A percentile compares a stretch with the other conserved stretches of the same genome.
Conservation (phyloP, 2,329 filamentous ascomycete species). For the Ceratocystis diversiconidia region DNA sequence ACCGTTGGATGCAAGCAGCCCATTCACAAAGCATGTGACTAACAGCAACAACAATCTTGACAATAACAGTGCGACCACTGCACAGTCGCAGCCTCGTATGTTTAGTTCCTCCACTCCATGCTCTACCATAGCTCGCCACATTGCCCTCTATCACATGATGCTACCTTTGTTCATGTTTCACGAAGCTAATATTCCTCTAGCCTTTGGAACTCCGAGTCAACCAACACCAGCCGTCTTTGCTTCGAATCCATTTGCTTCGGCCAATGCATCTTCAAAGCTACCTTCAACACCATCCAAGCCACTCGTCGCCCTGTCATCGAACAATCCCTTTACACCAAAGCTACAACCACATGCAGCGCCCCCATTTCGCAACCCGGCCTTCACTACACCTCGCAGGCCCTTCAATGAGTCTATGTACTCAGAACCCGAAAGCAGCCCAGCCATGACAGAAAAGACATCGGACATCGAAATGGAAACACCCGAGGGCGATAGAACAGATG, state of each 20-base stretch:
- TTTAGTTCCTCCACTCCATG: background rate
- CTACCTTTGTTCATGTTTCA: too few relatives aligned
- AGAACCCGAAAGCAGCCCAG: conserved; percentile 48
- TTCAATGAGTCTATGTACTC: conserved; percentile 40
- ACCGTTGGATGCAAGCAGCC: conserved; percentile 46
- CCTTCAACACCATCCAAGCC: conserved; percentile 30
- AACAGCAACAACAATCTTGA: conserved; percentile 22
- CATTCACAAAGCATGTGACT: conserved; percentile 31
- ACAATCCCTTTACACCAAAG: background rate
- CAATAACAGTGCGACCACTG: background rate
- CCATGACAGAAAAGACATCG: conserved; percentile 41
- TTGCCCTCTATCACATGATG: too few relatives aligned
- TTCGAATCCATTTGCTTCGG: conserved; percentile 27
- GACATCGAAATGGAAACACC: conserved; percentile 28
- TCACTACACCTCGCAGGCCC: conserved; percentile 47
- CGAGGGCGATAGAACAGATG: conserved; percentile 15
- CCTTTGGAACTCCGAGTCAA: conserved; percentile 1
- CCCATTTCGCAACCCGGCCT: conserved; percentile 48
- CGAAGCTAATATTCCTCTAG: background rate
- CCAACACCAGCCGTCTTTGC: conserved; percentile 20
- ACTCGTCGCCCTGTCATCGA: conserved; percentile 23
- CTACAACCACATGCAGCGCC: conserved; percentile 27
- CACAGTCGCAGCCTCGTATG: background rate
- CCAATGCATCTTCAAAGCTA: conserved; percentile 20
- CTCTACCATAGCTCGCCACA: background rate